Conservation (phyloP, 1,284 basidiomycete species). For the Tilletia walkeri region DNA sequence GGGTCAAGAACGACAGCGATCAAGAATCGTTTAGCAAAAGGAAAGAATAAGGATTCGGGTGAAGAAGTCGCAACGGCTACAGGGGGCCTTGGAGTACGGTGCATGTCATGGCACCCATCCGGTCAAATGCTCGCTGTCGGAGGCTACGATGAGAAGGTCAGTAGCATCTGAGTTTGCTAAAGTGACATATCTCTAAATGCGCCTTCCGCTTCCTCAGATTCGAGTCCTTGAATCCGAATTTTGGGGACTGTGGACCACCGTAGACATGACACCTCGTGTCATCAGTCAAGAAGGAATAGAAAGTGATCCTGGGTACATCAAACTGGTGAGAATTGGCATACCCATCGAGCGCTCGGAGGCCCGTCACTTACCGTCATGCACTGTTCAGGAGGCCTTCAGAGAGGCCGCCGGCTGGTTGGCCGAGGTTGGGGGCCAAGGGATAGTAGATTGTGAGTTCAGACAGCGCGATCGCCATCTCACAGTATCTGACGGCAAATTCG, state of each 20-base stretch:
- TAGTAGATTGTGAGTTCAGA: background rate
- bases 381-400: background rate
- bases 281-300: constrained; percentile 45
- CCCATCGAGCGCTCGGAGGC: background rate
- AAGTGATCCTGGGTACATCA: too few species aligned
- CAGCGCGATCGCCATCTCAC: background rate
- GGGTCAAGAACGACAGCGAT: background rate
- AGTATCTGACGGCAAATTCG: too few species aligned
- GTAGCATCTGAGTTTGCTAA: background rate
- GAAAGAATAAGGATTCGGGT: constrained; percentile 59
- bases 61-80: constrained; percentile 63
- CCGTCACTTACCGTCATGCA: background rate
- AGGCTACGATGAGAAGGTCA: constrained; percentile 52
- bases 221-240: constrained; percentile 32
- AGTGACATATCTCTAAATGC: background rate
- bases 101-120: constrained; percentile 50
- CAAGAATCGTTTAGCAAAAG: constrained; percentile 21
- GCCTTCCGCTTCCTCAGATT: background rate
- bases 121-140: constrained; percentile 53
- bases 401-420: background rate
- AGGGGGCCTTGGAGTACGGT: constrained; percentile 51
- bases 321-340: constrained; percentile 34
- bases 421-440: background rate
- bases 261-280: constrained; percentile 23
- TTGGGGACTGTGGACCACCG: constrained; percentile 26